Evolutionary conservation across 2,329 filamentous ascomycete species (phyloP), one percentile per base, ranked within the genome.

Genomic region (Pseudocercospora fijiensis): DNA sequence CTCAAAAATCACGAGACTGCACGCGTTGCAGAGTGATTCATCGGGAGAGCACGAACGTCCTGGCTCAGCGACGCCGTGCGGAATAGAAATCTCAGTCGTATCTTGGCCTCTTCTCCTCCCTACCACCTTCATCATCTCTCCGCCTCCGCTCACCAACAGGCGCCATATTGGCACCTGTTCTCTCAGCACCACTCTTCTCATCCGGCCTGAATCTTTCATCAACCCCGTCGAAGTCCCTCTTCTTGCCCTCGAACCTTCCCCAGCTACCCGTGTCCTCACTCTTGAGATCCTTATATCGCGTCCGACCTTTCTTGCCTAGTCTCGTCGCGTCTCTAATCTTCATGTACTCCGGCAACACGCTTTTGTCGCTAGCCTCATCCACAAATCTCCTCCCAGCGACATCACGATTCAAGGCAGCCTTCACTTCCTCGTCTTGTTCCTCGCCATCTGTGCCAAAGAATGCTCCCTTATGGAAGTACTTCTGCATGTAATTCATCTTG

Each of bases 391-490:
- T 86, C 13, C 93, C 93, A 86, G 96, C 96, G 68, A 97, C 83
- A 74, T 97, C 91, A 53, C 95, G 84, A 74, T 88, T 85, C 67
- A 90, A 88, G 37, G 96, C 81, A 0, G 90, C 90, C 52, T 97
- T 81, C 0, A 91, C 91, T 67, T 90, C 87, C 58, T 88, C 84
- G 27, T 77, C 72, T 43, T 74, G 67, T 4, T 27, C 16, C 20
- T 72, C 72, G 10, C 64, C 69, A 71, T 96, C 90, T 58, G 93
- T 91, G 69, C 90, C 90, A 81, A 91, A 98, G 81, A 98, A 99
- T 16, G 95, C 95, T 56, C 95, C 95, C 79, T 93, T 94, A 83
- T 99, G 95, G 78, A 91, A 93, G 80, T 98, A 99, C 75, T 93
- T 92, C 75, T 97, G 93, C 90, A 98, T 91, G 76, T 88, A 97